phyloP scores from a whole-genome alignment of 768 basidiomycete genomes.

The Tylopilus rubrobrunneus region DNA sequence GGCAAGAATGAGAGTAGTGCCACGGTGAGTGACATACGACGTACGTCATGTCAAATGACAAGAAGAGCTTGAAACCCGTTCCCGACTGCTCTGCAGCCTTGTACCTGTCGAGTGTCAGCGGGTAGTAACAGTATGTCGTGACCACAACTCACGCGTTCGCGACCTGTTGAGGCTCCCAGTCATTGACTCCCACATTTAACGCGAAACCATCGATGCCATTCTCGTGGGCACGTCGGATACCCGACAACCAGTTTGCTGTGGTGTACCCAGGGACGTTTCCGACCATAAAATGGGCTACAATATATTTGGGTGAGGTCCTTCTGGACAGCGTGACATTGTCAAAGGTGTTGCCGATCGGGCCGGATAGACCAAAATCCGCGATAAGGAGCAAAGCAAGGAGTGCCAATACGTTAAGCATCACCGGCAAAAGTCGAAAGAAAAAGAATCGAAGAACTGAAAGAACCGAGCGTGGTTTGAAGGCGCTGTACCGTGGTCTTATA shows the following conservation, averaged over 20 bases:
- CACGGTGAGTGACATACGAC: constrained; percentile 16
- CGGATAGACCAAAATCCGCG: constrained; percentile 2
- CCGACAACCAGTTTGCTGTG: constrained; percentile 37
- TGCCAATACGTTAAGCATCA: constrained; percentile 13
- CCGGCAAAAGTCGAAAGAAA: constrained; percentile 13
- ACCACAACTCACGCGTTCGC: constrained; percentile 51
- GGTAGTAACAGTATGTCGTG: constrained; percentile 5
- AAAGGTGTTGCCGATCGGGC: constrained; percentile 12
- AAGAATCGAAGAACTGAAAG: not conserved
- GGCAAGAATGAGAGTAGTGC: not conserved
- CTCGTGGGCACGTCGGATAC: constrained; percentile 52
- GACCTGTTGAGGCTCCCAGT: constrained; percentile 60
- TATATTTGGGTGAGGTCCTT: constrained; percentile 36
- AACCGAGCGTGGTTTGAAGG: not conserved
- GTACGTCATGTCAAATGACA: constrained; percentile 78
- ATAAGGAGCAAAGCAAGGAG: constrained; percentile 11
- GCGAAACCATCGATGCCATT: constrained; percentile 68
- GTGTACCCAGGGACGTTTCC: constrained; percentile 68
- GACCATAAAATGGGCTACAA: constrained; percentile 56
- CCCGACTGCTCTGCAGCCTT: constrained; percentile 51
- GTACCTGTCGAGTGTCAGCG: constrained; percentile 38
- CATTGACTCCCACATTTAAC: constrained; percentile 63
- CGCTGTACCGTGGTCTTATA: constrained; percentile 8
- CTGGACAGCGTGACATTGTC: not conserved
- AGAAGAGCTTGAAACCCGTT: constrained; percentile 64